Conservation (phyloP, 768 basidiomycete genomes). For the Mycena maculata region DNA sequence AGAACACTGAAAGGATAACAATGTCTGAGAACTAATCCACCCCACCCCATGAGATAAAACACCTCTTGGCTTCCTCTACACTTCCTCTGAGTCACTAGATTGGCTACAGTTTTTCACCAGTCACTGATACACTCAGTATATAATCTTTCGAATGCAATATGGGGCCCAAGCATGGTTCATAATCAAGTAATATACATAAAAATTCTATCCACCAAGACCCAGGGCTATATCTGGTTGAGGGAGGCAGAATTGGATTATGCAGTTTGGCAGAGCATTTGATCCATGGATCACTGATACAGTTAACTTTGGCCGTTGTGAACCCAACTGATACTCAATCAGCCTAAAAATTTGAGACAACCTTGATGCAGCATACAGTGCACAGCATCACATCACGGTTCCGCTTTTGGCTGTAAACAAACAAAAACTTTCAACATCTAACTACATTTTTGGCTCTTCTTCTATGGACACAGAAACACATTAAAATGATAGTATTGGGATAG, state of each 20-base stretch:
- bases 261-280: constrained; percentile 4
- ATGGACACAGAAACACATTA: neutral
- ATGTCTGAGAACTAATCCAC: no score
- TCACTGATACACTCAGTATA: constrained; percentile 5
- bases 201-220: neutral
- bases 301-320: neutral
- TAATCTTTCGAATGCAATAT: neutral
- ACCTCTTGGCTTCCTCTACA: no score
- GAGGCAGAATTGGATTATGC: neutral
- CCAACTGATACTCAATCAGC: neutral
- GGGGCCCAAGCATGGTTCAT: neutral
- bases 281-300: constrained; percentile 5
- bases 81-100: no score
- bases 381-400: no score
- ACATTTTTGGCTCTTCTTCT: neutral
- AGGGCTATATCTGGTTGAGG: neutral
- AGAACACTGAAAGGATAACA: no score
- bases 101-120: constrained; percentile 9
- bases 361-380: constrained; percentile 4
- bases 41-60: no score
- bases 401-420: constrained; percentile 10
- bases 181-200: neutral
- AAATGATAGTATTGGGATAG: neutral
- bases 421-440: neutral
- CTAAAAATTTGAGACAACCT: constrained; percentile 7